Percentiles rank a stretch among this genome's conserved stretches.
These are phyloP conservation scores for Populus trichocarpa DNA, from an alignment of 441 rosid species.

Conservation along the genomic window DNA sequence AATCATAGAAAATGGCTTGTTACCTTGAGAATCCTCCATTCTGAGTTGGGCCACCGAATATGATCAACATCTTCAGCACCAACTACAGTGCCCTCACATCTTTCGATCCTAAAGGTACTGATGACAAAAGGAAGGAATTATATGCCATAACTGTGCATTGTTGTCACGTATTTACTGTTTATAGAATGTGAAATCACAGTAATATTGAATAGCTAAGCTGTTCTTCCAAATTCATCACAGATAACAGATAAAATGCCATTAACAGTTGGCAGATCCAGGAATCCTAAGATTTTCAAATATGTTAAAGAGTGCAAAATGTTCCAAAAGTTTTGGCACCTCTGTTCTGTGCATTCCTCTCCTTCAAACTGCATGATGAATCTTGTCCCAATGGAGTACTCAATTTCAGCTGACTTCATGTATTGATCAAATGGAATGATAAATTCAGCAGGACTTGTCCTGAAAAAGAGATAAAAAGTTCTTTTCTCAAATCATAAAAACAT, in stretches of 20 bases:
- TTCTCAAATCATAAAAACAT: neutral
- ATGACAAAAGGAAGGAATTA: neutral
- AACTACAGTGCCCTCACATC: constrained; percentile 39
- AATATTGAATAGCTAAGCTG: no score
- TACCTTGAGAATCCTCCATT: constrained; percentile 57
- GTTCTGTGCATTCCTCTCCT: constrained; percentile 31
- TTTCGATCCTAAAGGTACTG: constrained; percentile 22
- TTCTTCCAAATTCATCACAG: no score
- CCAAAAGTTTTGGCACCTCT: constrained; percentile 29
- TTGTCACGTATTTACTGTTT: neutral
- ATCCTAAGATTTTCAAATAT: neutral
- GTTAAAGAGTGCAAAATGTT: no score
- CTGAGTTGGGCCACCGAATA: constrained; percentile 48
- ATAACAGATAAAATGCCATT: no score
- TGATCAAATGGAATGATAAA: constrained; percentile 39
- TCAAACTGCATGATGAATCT: constrained; percentile 41
- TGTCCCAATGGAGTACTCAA: constrained; percentile 31
- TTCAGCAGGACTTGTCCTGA: constrained; percentile 45
- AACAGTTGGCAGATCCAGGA: neutral
- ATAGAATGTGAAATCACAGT: no score
- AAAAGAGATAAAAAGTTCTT: constrained; percentile 8
- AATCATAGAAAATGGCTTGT: neutral
- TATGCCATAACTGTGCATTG: neutral
- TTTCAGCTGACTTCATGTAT: constrained; percentile 31
- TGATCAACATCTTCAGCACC: constrained; percentile 41